Percentiles rank a stretch among this genome's conserved stretches.
These are phyloP conservation scores for Pestalotiopsis sp. DNA, from an alignment of 2,329 filamentous ascomycete genomes.

Conservation along the genomic window DNA sequence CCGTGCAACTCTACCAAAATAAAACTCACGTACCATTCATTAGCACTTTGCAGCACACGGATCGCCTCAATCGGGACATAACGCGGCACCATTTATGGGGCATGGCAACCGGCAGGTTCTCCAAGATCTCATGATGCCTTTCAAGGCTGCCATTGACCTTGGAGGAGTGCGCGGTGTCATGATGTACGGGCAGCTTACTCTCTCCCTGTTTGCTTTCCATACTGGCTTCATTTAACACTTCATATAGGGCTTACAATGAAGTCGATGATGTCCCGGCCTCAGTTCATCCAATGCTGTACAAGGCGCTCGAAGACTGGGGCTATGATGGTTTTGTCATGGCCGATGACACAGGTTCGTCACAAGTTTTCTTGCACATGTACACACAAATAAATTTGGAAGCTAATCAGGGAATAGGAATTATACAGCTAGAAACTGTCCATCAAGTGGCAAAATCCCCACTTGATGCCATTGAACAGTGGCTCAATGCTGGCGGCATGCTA, in stretches of 20 bases:
- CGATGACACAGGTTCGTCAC: conserved; percentile 40
- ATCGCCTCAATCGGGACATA: conserved; percentile 42
- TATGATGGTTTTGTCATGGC: conserved; percentile 44
- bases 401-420: conserved; percentile 26
- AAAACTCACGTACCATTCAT: neutral
- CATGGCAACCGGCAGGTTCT: conserved; percentile 44
- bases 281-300: conserved; percentile 40
- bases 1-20: neutral
- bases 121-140: conserved; percentile 43
- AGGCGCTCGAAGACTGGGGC: conserved; percentile 39
- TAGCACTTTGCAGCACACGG: conserved; percentile 48
- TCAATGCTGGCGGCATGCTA: conserved; percentile 46
- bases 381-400: neutral
- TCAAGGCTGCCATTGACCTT: conserved; percentile 44
- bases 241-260: conserved; percentile 39
- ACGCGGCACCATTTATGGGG: conserved; percentile 45
- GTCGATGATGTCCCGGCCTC: conserved; percentile 42
- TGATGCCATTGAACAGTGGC: conserved; percentile 45
- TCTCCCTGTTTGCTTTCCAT: too few species aligned
- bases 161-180: conserved; percentile 45
- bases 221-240: too few species aligned
- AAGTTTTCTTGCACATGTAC: neutral
- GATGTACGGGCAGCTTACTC: conserved; percentile 35
- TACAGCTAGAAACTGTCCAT: conserved; percentile 36
- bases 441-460: conserved; percentile 38